Evolutionary conservation across 139 green algal species (phyloP), one percentile per base, ranked within the genome.

Genomic region (Protoeuglena noctilucae): DNA sequence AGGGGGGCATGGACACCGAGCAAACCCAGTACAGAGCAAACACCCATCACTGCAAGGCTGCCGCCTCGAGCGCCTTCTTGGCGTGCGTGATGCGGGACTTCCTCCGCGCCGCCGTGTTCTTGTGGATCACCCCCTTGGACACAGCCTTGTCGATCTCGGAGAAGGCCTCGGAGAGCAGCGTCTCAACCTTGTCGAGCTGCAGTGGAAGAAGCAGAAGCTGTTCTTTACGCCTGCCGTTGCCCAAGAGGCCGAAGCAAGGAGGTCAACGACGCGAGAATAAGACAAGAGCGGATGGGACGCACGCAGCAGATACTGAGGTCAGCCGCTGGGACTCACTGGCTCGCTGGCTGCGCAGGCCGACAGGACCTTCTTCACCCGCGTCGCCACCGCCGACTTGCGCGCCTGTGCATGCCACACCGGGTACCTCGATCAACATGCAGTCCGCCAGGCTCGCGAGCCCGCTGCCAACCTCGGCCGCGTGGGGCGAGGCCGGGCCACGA

Each of bases 141-240:
- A 60, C 53, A n/a, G 39, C 34, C 28, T 39, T 60, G 53, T 60
- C 53, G 25, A 60, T 56, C 53, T 60, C 53, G 17, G 40, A 48
- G 53, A 48, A 60, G 19, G 53, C 53, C 22, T 47, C 28, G 26
- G 53, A 57, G 47, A 53, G 9, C 9, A 53, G 47, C 47, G 12
- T 12, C 24, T 53, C 47, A 7, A 53, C 47, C 7, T 28, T 43
- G 9, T 43, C 34, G 34, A 43, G 9, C 9, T 43, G 34, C 34
- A 43, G 9, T 19, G 34, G 34, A 43, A 43, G 9, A 12, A 43
- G 34, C 9, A 43, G 34, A 43, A 43, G 12, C 9, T 43, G 34
- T 12, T 43, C 9, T 7, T 43, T 12, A 12, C 34, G 9, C 7
- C 34, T 43, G 34, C 34, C 9, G 9, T 12, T 43, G 34, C 34